A percentile compares a stretch with the other conserved stretches of the same genome.
Conservation (phyloP, 225 moss, liverwort and hornwort species). For the Polytrichum formosum region DNA sequence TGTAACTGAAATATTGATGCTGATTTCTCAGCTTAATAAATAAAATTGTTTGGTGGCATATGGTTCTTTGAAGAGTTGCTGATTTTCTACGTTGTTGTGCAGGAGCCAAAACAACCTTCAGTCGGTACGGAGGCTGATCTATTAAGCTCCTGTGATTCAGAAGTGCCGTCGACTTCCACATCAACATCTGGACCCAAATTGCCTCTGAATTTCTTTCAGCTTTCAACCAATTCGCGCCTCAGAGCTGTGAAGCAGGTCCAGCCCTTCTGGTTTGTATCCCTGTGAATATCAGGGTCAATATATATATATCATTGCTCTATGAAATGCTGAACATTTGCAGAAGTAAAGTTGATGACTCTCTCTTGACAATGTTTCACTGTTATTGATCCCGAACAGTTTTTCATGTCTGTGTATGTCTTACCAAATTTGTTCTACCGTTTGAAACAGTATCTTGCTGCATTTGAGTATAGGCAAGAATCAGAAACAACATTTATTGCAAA, state of each 20-base stretch:
- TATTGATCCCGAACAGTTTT: too few species aligned
- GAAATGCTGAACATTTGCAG: too few species aligned
- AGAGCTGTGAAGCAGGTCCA: constrained; percentile 51
- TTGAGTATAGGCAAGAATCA: constrained; percentile 33
- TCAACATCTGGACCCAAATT: constrained; percentile 27
- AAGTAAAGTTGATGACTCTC: too few species aligned
- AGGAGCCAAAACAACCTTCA: not conserved
- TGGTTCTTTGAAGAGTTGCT: not conserved
- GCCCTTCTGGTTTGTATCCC: constrained; percentile 25
- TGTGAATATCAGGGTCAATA: constrained; percentile 1
- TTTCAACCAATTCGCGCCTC: constrained; percentile 30
- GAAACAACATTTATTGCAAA: constrained; percentile 59
- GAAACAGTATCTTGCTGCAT: constrained; percentile 34
- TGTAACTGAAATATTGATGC: not conserved
- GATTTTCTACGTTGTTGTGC: not conserved
- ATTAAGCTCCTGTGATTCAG: constrained; percentile 20
- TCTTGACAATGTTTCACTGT: too few species aligned
- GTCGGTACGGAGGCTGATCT: constrained; percentile 22
- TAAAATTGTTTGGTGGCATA: not conserved
- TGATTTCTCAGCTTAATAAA: not conserved
- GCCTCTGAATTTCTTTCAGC: constrained; percentile 38
- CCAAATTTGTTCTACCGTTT: constrained; percentile 4
- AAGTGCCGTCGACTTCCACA: constrained; percentile 25
- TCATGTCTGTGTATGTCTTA: too few species aligned
- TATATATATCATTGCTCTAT: too few species aligned